Conservation (phyloP, 2,329 filamentous ascomycete genomes). For the Sporothrix phasma region DNA sequence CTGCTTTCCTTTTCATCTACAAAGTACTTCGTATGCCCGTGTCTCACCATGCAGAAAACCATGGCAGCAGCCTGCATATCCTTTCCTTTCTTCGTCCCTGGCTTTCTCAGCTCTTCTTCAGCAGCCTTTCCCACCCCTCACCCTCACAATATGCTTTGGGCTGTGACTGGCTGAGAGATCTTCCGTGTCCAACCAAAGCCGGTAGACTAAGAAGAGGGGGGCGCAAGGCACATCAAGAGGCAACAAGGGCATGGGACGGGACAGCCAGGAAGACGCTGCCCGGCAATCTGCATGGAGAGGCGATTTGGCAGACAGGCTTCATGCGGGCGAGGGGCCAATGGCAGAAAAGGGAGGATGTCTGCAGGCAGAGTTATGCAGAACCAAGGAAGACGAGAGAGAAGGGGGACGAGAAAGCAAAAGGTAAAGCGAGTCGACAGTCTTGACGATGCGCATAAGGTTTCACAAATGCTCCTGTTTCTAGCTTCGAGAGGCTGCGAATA, state of each 20-base stretch:
- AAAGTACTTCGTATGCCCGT: too few species aligned
- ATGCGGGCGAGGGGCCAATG: neutral
- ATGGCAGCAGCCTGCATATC: neutral
- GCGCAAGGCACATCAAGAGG: neutral
- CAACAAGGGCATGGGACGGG: neutral
- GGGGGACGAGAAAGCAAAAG: neutral
- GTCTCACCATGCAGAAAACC: neutral
- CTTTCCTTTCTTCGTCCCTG: neutral
- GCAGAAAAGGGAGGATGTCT: neutral
- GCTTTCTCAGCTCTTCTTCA: conserved; percentile 1
- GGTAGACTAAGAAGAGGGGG: neutral
- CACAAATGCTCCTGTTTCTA: neutral
- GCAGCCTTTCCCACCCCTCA: neutral
- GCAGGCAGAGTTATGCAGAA: neutral
- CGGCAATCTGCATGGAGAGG: neutral
- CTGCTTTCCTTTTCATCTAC: neutral
- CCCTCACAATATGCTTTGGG: neutral
- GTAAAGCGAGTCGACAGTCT: neutral
- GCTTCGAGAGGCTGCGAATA: neutral
- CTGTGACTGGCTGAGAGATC: neutral
- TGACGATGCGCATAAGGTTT: neutral
- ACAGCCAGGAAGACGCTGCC: neutral
- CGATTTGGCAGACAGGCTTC: neutral
- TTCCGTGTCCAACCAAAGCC: neutral
- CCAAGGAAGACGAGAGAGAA: neutral